A percentile compares a stretch with the other conserved stretches of the same genome.
Evolutionary conservation across 2,329 filamentous ascomycete species (phyloP).

Genomic region (Fusarium agapanthi): DNA sequence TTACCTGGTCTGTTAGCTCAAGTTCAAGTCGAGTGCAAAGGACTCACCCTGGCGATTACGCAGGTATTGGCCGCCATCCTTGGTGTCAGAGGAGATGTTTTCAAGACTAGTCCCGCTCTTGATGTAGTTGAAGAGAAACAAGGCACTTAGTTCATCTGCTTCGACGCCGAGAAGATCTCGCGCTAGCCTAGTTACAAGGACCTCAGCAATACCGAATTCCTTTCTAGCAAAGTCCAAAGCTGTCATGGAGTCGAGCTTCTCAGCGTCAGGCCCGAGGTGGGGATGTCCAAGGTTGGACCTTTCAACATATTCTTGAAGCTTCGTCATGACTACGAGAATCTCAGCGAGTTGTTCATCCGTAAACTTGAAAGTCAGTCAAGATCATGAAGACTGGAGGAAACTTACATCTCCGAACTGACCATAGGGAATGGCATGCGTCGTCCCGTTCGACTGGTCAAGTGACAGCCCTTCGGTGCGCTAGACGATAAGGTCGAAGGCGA

Average conservation of each 20-base stretch:
- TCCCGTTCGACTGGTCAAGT: background rate
- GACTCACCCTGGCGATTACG: slow-evolving; percentile 24
- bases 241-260: background rate
- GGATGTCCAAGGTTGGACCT: background rate
- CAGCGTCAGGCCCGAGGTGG: background rate
- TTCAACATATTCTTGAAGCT: background rate
- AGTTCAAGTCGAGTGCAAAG: background rate
- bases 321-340: background rate
- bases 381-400: accelerated
- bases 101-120: slow-evolving; percentile 15
- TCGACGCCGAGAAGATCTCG: background rate
- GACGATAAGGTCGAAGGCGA: background rate
- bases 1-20: background rate
- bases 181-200: background rate
- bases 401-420: background rate
- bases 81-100: slow-evolving; percentile 5
- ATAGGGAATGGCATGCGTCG: background rate
- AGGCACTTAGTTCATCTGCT: background rate
- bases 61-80: slow-evolving; percentile 22
- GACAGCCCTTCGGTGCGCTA: background rate
- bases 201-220: accelerated
- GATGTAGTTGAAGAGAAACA: slow-evolving; percentile 23
- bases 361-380: background rate
- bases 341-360: background rate
- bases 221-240: background rate